A percentile compares a stretch with the other conserved stretches of the same genome.
Conservation (phyloP, 2,329 filamentous ascomycete species). For the Colletotrichum neosansevieriae region DNA sequence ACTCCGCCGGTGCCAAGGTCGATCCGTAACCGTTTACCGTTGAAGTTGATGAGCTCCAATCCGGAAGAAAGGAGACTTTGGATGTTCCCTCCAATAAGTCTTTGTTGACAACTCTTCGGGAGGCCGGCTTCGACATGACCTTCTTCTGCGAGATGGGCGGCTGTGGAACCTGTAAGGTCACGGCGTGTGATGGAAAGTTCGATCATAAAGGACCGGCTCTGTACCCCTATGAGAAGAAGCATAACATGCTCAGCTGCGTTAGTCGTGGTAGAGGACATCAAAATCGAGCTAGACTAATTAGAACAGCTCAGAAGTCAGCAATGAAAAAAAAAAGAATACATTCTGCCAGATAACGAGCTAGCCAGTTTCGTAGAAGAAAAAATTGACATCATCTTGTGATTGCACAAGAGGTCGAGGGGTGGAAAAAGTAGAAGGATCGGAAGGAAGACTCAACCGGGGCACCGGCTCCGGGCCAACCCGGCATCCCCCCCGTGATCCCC, state of each 20-base stretch:
- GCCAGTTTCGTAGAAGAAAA: neutral
- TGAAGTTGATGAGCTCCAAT: neutral
- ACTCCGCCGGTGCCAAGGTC: no score
- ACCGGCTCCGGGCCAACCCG: neutral
- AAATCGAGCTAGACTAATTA: slow-evolving; percentile 4
- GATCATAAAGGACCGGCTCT: neutral
- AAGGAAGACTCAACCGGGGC: neutral
- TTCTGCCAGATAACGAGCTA: no score
- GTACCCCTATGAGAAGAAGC: neutral
- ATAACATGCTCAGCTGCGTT: slow-evolving; percentile 11
- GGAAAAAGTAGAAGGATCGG: neutral
- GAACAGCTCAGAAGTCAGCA: no score
- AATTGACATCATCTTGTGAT: neutral
- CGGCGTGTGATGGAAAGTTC: neutral
- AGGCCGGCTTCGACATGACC: neutral
- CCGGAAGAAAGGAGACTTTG: neutral
- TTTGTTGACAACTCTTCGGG: neutral
- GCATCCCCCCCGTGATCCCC: neutral
- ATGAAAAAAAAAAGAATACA: no score
- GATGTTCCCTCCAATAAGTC: neutral
- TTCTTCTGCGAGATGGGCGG: neutral
- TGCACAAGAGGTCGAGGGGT: neutral
- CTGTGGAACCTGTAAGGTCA: neutral
- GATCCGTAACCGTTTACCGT: neutral
- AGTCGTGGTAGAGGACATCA: slow-evolving; percentile 2